These are phyloP conservation scores for Lactifluus echinatus DNA, from an alignment of 768 basidiomycete genomes.

Conservation along the genomic window DNA sequence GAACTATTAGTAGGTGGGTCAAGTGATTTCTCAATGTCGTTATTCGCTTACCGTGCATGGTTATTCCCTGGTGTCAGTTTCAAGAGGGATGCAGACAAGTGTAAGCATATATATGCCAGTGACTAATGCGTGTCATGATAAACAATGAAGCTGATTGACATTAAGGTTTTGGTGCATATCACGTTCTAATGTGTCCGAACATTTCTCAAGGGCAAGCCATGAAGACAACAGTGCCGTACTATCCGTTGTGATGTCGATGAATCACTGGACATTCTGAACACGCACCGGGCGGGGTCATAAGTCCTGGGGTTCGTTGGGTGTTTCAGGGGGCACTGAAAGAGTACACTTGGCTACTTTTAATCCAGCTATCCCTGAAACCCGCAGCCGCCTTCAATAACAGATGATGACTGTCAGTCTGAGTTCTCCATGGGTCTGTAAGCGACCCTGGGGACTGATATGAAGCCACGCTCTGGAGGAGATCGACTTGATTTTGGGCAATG, in stretches of 20 bases:
- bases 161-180: slow-evolving; percentile 20
- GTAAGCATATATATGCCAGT: slow-evolving; percentile 17
- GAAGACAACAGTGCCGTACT: background rate
- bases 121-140: slow-evolving; percentile 19
- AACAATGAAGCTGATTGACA: slow-evolving; percentile 22
- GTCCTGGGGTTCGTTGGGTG: too few species aligned
- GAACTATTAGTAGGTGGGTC: background rate
- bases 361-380: too few species aligned
- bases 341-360: too few species aligned
- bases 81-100: slow-evolving; percentile 18
- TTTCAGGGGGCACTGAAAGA: too few species aligned
- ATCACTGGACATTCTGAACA: background rate
- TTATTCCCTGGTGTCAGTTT: slow-evolving; percentile 27
- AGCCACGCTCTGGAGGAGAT: slow-evolving; percentile 25
- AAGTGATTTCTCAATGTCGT: slow-evolving; percentile 12
- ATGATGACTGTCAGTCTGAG: too few species aligned
- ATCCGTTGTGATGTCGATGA: slow-evolving; percentile 6
- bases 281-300: too few species aligned
- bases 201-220: slow-evolving; percentile 1
- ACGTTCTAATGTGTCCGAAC: background rate
- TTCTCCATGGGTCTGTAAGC: background rate
- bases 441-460: too few species aligned
- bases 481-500: slow-evolving; percentile 18
- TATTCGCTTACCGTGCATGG: slow-evolving; percentile 23
- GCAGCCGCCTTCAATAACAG: too few species aligned